Evolutionary conservation across 148 eudicot genomes (phyloP), one percentile per base, ranked within the genome.

Genomic region (Simmondsia chinensis): DNA sequence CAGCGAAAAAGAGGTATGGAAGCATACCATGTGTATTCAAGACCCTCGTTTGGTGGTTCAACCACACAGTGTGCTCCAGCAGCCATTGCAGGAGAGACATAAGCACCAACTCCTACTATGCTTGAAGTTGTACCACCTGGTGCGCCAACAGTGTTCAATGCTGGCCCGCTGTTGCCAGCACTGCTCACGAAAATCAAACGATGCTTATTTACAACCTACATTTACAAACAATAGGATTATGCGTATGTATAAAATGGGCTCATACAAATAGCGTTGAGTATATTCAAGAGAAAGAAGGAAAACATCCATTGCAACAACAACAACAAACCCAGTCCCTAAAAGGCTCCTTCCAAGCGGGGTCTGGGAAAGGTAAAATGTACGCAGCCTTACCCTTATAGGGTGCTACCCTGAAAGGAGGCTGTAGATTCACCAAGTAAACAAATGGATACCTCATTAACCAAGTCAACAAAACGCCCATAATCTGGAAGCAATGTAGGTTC

Each of bases 1-100:
- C n/a, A n/a, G n/a, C 28, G 16, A 38, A 29, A 23, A 25, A 3
- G 7, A 7, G 40, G 30, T 45, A 40, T 29, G 13, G 34, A 50
- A 54, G 39, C 62, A 41, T 82, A 85, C 97, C 97, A 91, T 41
- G 97, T 91, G 53, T 91, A 91, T 56, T 91, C 85, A 59, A 91
- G 82, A 35, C 97, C 97, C 69, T 91, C 97, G 46, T 59, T 56
- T 17, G 95, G 95, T 43, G 86, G 73, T 57, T 82, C 88, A 67
- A 85, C 94, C 37, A 79, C 71, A 65, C 62, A 64, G 60, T 91
- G 97, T 49, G 95, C 76, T 54, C 95, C 97, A 60, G 87, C 88
- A 50, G 97, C 97, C 97, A 91, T 91, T 20, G 77, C 80, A 71
- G 95, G 97, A 60, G 97, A 91, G 52, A 91, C 95, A 79, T 91